A percentile compares a stretch with the other conserved stretches of the same genome.
Evolutionary conservation across 306 rosid genomes (phyloP).

Genomic region (Trichosanthes cucumerina): DNA sequence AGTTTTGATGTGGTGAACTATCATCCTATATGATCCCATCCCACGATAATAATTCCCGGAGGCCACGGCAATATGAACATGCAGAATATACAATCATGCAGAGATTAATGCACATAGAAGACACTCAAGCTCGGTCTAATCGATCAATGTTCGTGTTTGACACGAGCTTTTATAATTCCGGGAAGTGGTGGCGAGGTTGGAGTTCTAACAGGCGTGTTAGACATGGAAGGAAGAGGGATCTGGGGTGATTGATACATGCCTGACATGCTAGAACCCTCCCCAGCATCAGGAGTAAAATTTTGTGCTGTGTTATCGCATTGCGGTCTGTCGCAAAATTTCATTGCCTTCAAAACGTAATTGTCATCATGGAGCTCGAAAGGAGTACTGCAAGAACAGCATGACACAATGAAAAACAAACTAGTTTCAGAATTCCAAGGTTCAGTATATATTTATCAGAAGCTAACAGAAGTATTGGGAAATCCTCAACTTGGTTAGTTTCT

Average conservation of each 20-base stretch:
- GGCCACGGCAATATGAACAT: slow-evolving; percentile 33
- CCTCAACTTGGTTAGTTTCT: not conserved
- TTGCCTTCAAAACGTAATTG: slow-evolving; percentile 80
- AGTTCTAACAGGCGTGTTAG: slow-evolving; percentile 43
- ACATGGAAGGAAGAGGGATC: slow-evolving; percentile 30
- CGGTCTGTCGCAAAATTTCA: slow-evolving; percentile 66
- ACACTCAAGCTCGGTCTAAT: slow-evolving; percentile 7
- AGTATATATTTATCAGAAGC: not conserved
- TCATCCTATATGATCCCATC: slow-evolving; percentile 18
- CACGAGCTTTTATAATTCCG: slow-evolving; percentile 86
- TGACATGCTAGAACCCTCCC: slow-evolving; percentile 67
- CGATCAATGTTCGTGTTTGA: slow-evolving; percentile 68
- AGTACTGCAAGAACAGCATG: slow-evolving; percentile 38
- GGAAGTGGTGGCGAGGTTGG: slow-evolving; percentile 92
- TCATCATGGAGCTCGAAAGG: slow-evolving; percentile 98
- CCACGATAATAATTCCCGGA: slow-evolving; percentile 8
- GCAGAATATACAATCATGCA: slow-evolving; percentile 55
- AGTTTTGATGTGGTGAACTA: not conserved
- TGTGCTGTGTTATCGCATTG: slow-evolving; percentile 34
- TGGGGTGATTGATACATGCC: slow-evolving; percentile 47
- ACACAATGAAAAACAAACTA: not conserved
- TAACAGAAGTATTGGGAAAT: not conserved
- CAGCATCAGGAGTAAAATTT: slow-evolving; percentile 41
- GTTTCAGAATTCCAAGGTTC: not conserved
- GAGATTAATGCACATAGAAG: slow-evolving; percentile 21